Conservation (phyloP, 441 rosid species). For the Flueggea neowawraea region DNA sequence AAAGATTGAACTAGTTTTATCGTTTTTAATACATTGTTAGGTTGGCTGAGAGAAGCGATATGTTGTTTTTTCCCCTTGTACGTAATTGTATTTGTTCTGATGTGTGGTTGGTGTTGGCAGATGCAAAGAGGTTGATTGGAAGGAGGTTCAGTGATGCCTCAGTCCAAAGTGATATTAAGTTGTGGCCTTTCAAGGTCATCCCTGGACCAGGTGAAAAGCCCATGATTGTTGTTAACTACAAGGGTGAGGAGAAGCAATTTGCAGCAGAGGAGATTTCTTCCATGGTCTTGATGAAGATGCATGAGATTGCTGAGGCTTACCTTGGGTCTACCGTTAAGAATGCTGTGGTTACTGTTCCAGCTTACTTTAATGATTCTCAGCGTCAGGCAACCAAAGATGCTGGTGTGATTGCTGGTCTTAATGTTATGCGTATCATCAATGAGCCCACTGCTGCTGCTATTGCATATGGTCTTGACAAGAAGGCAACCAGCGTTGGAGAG, state of each 20-base stretch:
- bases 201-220: slow-evolving; percentile 71
- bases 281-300: slow-evolving; percentile 61
- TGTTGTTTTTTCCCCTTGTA: no score
- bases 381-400: slow-evolving; percentile 76
- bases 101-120: slow-evolving; percentile 16
- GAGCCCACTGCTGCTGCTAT: slow-evolving; percentile 79
- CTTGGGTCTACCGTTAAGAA: slow-evolving; percentile 51
- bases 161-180: slow-evolving; percentile 58
- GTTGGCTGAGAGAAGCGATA: no score
- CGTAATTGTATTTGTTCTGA: no score
- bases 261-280: slow-evolving; percentile 57
- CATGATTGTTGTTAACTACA: slow-evolving; percentile 59
- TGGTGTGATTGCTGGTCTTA: slow-evolving; percentile 64
- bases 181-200: slow-evolving; percentile 74
- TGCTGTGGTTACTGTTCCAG: slow-evolving; percentile 70
- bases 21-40: no score
- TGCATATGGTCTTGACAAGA: slow-evolving; percentile 74
- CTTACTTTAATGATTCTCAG: slow-evolving; percentile 70
- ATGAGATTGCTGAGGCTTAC: slow-evolving; percentile 68
- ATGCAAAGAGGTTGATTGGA: slow-evolving; percentile 84
- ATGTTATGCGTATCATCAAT: slow-evolving; percentile 65
- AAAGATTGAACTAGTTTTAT: no score
- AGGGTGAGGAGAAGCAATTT: slow-evolving; percentile 55
- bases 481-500: slow-evolving; percentile 53
- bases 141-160: slow-evolving; percentile 54